phyloP scores from a whole-genome alignment of 768 basidiomycete genomes.

The Glaciozyma martinii region DNA sequence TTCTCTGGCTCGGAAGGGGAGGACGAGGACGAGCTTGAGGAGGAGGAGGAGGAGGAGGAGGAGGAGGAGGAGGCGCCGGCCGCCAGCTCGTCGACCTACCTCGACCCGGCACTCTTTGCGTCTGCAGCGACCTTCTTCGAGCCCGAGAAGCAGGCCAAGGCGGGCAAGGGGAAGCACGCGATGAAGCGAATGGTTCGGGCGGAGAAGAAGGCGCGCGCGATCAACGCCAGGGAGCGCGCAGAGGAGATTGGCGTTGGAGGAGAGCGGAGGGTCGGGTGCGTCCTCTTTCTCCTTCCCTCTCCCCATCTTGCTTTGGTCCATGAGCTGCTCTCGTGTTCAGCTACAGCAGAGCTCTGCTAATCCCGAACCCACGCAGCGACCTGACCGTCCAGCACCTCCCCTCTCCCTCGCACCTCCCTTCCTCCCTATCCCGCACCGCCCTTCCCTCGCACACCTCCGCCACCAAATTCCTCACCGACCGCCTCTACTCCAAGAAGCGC shows the following conservation, averaged over 20 bases:
- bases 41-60: slow-evolving; percentile 2
- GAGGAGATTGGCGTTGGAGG: slow-evolving; percentile 23
- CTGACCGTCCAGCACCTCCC: slow-evolving; percentile 27
- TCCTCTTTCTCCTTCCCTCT: neutral
- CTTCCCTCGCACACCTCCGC: slow-evolving; percentile 24
- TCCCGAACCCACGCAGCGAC: slow-evolving; percentile 1
- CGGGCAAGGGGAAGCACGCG: slow-evolving; percentile 16
- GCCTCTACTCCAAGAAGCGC: slow-evolving; percentile 29
- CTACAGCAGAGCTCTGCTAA: too few species aligned
- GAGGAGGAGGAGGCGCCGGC: neutral
- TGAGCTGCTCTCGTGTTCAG: too few species aligned
- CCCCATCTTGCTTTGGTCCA: neutral
- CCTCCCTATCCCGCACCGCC: slow-evolving; percentile 21
- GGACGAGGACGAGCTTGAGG: neutral
- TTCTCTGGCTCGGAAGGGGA: neutral
- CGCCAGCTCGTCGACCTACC: slow-evolving; percentile 30
- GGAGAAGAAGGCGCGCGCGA: slow-evolving; percentile 7
- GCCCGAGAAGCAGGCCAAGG: neutral
- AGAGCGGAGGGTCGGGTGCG: slow-evolving; percentile 18
- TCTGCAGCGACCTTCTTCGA: slow-evolving; percentile 21
- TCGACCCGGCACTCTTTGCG: slow-evolving; percentile 26
- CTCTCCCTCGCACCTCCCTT: neutral
- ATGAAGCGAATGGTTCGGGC: slow-evolving; percentile 5
- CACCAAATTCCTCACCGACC: slow-evolving; percentile 26
- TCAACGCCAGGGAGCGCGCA: slow-evolving; percentile 6